phyloP scores from a whole-genome alignment of 1,284 basidiomycete genomes.

The Ganoderma sinense region DNA sequence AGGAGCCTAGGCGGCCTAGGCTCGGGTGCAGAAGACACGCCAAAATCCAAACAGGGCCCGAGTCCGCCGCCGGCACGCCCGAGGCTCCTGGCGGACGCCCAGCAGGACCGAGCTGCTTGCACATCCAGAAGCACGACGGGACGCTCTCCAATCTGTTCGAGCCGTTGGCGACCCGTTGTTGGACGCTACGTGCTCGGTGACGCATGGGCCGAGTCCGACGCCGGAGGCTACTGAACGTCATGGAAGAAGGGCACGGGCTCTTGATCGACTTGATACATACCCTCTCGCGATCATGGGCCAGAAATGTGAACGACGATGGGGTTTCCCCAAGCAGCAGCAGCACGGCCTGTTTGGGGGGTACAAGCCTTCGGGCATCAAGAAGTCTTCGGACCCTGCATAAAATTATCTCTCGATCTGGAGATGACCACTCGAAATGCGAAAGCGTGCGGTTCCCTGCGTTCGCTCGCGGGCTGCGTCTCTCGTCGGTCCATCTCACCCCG shows the following conservation, averaged over 20 bases:
- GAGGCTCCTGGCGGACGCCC: not conserved
- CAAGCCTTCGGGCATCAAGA: not conserved
- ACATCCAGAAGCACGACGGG: not conserved
- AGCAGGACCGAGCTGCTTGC: not conserved
- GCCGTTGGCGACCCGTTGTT: not conserved
- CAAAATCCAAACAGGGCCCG: not conserved
- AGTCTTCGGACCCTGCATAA: not conserved
- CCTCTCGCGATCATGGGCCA: not conserved
- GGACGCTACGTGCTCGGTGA: not conserved
- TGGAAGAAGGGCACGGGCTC: not conserved
- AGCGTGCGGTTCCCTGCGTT: not conserved
- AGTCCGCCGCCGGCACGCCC: not conserved
- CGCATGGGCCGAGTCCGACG: not conserved
- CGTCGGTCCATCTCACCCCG: not conserved
- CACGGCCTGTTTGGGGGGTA: not conserved
- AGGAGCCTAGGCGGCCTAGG: not conserved
- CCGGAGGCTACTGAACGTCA: not conserved
- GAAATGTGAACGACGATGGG: not conserved
- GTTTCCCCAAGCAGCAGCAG: not conserved
- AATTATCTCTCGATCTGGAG: not conserved
- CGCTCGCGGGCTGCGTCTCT: not conserved
- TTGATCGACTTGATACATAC: conserved; percentile 6
- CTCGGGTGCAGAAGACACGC: not conserved
- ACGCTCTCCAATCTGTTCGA: not conserved
- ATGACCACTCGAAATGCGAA: not conserved